Evolutionary conservation across 768 basidiomycete genomes (phyloP).

Genomic region (Xerocomellus chrysenteron): DNA sequence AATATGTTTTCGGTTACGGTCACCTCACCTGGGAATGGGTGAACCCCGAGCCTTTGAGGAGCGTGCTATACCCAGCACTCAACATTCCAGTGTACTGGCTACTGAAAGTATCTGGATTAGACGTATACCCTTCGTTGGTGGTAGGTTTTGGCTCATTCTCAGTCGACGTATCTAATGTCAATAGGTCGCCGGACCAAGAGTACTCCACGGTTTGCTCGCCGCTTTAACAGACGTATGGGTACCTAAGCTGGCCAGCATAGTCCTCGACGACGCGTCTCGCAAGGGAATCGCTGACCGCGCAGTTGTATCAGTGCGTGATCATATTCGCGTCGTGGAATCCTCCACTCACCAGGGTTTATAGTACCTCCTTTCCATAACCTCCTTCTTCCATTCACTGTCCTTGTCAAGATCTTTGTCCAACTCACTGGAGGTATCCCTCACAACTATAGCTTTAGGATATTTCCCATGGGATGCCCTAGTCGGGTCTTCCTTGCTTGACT

Average conservation of each 20-base stretch:
- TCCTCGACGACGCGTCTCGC: conserved; percentile 56
- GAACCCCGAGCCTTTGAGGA: conserved; percentile 65
- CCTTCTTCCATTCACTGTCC: conserved; percentile 83
- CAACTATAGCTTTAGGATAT: conserved; percentile 68
- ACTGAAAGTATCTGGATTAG: conserved; percentile 55
- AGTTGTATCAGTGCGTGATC: conserved; percentile 58
- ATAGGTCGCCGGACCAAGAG: conserved; percentile 71
- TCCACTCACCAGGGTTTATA: conserved; percentile 30
- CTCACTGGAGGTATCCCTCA: conserved; percentile 86
- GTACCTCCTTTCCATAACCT: conserved; percentile 79
- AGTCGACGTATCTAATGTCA: not conserved
- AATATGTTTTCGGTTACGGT: conserved; percentile 87
- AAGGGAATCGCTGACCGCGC: conserved; percentile 27
- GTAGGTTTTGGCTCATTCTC: conserved; percentile 44
- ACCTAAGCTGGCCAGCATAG: conserved; percentile 53
- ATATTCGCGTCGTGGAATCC: not conserved
- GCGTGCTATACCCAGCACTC: conserved; percentile 76
- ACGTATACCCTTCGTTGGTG: conserved; percentile 50
- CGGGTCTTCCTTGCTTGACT: conserved; percentile 23
- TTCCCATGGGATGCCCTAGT: conserved; percentile 68
- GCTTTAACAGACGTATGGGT: conserved; percentile 79
- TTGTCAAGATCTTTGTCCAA: conserved; percentile 90
- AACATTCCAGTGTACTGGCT: conserved; percentile 80
- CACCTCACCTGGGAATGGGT: conserved; percentile 97
- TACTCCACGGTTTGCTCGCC: conserved; percentile 75